These are phyloP conservation scores for Immersiella caudata DNA, from an alignment of 495 filamentous ascomycete genomes.

Conservation along the genomic window DNA sequence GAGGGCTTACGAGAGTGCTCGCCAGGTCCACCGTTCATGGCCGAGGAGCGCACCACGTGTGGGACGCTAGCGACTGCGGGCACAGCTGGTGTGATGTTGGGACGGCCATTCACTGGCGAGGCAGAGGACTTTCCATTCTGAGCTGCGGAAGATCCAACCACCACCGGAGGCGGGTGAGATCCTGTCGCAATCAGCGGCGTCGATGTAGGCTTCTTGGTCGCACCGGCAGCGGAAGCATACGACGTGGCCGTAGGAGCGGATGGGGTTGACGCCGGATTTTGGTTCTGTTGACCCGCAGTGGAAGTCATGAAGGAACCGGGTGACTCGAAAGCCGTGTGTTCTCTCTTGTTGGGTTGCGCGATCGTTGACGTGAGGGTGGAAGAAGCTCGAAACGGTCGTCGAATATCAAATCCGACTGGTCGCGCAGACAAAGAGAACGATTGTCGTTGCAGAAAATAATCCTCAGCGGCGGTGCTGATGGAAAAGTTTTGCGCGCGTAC, in stretches of 20 bases:
- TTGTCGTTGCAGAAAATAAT: constrained; percentile 21
- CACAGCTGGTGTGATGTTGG: constrained; percentile 70
- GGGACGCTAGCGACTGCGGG: constrained; percentile 50
- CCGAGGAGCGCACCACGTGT: constrained; percentile 63
- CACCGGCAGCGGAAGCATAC: constrained; percentile 72
- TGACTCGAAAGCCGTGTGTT: constrained; percentile 42
- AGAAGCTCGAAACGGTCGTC: constrained; percentile 26
- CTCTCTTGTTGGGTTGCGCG: constrained; percentile 25
- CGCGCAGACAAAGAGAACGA: constrained; percentile 32
- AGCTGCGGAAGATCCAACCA: constrained; percentile 67
- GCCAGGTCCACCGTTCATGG: constrained; percentile 54
- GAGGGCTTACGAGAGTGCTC: constrained; percentile 84
- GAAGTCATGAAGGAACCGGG: constrained; percentile 53
- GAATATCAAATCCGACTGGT: constrained; percentile 42
- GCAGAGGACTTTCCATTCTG: constrained; percentile 80
- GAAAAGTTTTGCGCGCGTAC: constrained; percentile 15
- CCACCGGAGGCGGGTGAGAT: constrained; percentile 60
- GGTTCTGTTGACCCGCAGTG: constrained; percentile 52
- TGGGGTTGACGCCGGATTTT: constrained; percentile 60
- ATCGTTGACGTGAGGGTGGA: constrained; percentile 19
- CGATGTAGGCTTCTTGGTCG: constrained; percentile 73
- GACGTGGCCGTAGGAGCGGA: constrained; percentile 65
- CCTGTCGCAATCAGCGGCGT: constrained; percentile 71
- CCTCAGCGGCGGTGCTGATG: constrained; percentile 12
- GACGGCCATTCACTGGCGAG: constrained; percentile 83